Evolutionary conservation across 2,329 filamentous ascomycete genomes (phyloP).

Genomic region (Teratosphaeria epicoccoides): DNA sequence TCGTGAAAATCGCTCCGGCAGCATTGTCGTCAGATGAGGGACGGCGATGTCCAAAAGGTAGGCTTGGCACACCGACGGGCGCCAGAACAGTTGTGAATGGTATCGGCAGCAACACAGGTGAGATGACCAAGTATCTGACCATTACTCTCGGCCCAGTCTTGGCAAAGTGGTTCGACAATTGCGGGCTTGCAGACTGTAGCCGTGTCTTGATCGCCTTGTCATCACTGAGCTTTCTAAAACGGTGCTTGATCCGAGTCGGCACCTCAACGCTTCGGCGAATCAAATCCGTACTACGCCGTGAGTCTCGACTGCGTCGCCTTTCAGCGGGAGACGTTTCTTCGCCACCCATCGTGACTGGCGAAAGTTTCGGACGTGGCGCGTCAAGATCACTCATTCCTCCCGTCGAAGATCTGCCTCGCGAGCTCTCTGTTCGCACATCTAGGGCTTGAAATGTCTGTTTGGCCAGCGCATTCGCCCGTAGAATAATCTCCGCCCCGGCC

Average conservation of each 20-base stretch:
- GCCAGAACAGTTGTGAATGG: slow-evolving; percentile 26
- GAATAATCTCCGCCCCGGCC: slow-evolving; percentile 56
- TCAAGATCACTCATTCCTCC: slow-evolving; percentile 8
- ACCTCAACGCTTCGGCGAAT: slow-evolving; percentile 33
- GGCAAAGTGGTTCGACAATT: not conserved
- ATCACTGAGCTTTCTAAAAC: slow-evolving; percentile 15
- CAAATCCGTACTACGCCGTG: slow-evolving; percentile 23
- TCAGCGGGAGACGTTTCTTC: slow-evolving; percentile 35
- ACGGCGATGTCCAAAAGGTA: slow-evolving; percentile 12
- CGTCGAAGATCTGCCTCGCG: slow-evolving; percentile 22
- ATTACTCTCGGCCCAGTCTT: slow-evolving; percentile 8
- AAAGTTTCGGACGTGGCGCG: slow-evolving; percentile 4
- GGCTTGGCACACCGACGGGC: slow-evolving; percentile 20
- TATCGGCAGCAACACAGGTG: slow-evolving; percentile 35
- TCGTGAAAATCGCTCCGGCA: slow-evolving; percentile 22
- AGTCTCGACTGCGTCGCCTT: slow-evolving; percentile 33
- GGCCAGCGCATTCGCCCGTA: slow-evolving; percentile 59
- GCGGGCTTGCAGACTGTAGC: not conserved
- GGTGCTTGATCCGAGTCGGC: slow-evolving; percentile 23
- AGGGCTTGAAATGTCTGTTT: slow-evolving; percentile 47
- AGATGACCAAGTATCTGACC: slow-evolving; percentile 36
- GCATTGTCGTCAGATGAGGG: slow-evolving; percentile 2
- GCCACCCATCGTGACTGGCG: slow-evolving; percentile 30
- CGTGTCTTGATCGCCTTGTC: not conserved
- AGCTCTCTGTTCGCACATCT: slow-evolving; percentile 20